These are phyloP conservation scores for Epichloe bromicola DNA, from an alignment of 2,329 filamentous ascomycete genomes.

Conservation along the genomic window DNA sequence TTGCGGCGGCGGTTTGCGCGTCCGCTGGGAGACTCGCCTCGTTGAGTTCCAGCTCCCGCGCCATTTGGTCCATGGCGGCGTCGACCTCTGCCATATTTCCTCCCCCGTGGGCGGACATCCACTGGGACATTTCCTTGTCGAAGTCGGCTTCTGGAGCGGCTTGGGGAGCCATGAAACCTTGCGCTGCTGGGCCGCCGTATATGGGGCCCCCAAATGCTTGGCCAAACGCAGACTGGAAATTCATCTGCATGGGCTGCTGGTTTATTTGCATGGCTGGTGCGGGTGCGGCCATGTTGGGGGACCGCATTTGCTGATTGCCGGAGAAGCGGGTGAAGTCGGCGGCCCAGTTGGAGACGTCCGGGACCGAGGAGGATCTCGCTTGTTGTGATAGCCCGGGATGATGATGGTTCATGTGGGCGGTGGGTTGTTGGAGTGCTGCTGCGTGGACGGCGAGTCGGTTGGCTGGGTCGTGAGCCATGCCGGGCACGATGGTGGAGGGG, in stretches of 20 bases:
- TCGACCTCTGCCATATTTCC: conserved; percentile 26
- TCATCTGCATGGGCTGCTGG: conserved; percentile 11
- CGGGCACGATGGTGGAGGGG: conserved; percentile 13
- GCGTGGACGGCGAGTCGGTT: conserved; percentile 22
- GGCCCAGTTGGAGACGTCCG: conserved; percentile 21
- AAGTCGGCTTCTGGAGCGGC: conserved; percentile 21
- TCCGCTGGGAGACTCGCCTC: conserved; percentile 17
- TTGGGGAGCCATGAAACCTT: conserved; percentile 11
- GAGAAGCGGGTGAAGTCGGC: conserved; percentile 24
- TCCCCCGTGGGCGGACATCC: conserved; percentile 25
- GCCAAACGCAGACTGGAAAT: conserved; percentile 19
- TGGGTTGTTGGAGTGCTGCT: conserved; percentile 14
- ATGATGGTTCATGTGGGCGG: neutral
- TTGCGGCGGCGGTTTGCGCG: conserved; percentile 1
- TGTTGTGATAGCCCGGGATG: conserved; percentile 12
- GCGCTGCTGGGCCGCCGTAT: conserved; percentile 13
- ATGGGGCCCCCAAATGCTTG: conserved; percentile 16
- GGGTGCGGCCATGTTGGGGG: conserved; percentile 6
- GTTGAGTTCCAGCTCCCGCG: conserved; percentile 25
- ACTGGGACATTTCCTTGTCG: conserved; percentile 26
- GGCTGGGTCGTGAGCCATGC: conserved; percentile 20
- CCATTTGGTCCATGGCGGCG: conserved; percentile 30
- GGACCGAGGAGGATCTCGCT: conserved; percentile 12
- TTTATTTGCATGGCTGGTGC: conserved; percentile 13
- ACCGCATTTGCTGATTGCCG: conserved; percentile 12